Evolutionary conservation across 1,284 basidiomycete genomes (phyloP).

Genomic region (Caloboletus inedulis): DNA sequence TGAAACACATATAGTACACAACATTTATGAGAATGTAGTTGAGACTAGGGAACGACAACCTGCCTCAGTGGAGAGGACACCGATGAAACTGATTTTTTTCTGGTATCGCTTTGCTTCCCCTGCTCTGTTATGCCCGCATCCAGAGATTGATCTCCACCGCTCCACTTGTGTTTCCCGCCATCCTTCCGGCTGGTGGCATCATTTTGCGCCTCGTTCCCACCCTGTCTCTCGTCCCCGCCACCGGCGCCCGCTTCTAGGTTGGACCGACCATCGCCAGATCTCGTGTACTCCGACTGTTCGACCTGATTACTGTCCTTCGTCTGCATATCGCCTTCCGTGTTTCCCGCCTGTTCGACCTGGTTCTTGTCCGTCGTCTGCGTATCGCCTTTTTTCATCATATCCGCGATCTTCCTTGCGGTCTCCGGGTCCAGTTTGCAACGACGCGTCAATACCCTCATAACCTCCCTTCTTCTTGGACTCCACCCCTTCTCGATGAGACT

Average conservation of each 20-base stretch:
- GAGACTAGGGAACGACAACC: neutral
- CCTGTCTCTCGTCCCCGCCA: neutral
- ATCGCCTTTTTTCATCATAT: conserved; percentile 25
- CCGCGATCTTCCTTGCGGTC: conserved; percentile 25
- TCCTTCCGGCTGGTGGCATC: neutral
- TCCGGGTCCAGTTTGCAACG: conserved; percentile 31
- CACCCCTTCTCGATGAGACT: conserved; percentile 19
- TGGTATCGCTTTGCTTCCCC: neutral
- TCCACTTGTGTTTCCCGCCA: neutral
- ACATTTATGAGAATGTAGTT: neutral
- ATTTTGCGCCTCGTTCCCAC: neutral
- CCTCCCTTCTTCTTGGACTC: conserved; percentile 18
- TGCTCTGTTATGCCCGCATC: neutral
- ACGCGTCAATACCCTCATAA: conserved; percentile 23
- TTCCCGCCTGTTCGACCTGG: neutral
- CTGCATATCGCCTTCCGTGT: neutral
- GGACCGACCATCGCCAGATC: neutral
- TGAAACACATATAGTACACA: conserved; percentile 8
- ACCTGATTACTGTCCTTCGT: no score
- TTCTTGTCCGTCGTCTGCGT: neutral
- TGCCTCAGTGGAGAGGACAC: neutral
- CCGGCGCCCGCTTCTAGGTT: neutral
- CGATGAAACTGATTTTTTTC: no score
- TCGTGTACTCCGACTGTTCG: no score
- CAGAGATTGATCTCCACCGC: neutral